Evolutionary conservation across 208 protist genomes (phyloP), one percentile per base, ranked within the genome.

Genomic region (Leishmania lainsoni): DNA sequence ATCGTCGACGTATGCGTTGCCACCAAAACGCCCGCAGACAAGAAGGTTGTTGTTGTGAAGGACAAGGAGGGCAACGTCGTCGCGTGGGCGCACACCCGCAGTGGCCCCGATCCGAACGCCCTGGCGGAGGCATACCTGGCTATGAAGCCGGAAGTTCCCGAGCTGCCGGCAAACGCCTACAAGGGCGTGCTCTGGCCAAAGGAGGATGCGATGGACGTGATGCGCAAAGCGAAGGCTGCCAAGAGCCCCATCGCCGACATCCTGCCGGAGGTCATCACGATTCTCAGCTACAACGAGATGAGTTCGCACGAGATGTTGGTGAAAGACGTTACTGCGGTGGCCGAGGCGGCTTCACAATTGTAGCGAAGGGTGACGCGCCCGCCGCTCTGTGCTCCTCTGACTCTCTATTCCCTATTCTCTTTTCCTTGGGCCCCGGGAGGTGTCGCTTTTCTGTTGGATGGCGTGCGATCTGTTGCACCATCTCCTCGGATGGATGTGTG

Each of bases 181-280:
- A 63, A 73, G 65, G 89, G 89, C 35, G 81, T 96, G 39, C 12
- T 96, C 65, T 93, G 91, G 90, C 78, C 85, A 5, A 96, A 96
- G 82, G 92, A 96, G 22, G 87, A 93, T 29, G 29, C 83, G 32
- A 79, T 78, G 10, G 91, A 93, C 26, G 80, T 96, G 48, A 80
- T 56, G 61, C 83, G 85, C 58, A 80, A 79, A 76, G 78, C 84
- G 14, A 93, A 91, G 81, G 56, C 72, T 12, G 51, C 86, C 35
- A 79, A 79, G 35, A 83, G 75, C 61, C 32, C 72, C 49, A 83
- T 86, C 68, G 79, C 78, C 17, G 78, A 66, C 9, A 84, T 93
- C 65, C 71, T 81, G 2, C 74, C 71, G 49, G 75, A 79, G 35
- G 86, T 83, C 59, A 83, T 69, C 26, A 78, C 76, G 12, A 72